Percentiles rank a stretch among this genome's conserved stretches.
Conservation (phyloP, 2,329 filamentous ascomycete genomes). For the Claviceps sp. region DNA sequence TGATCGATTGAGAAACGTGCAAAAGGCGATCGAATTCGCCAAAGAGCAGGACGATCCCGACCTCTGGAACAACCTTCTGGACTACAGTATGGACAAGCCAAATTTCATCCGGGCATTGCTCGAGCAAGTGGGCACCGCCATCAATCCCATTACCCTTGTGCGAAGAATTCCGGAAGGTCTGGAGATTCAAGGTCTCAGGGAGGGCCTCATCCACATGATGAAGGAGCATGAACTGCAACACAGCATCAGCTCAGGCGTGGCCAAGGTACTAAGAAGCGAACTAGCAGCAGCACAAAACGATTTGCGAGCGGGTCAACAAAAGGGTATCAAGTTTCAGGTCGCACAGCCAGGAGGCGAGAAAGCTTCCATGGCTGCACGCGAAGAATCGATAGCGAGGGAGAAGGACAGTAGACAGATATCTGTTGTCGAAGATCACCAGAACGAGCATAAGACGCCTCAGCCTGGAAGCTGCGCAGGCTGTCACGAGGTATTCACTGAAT, state of each 20-base stretch:
- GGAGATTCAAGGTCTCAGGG: conserved; percentile 79
- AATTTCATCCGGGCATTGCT: conserved; percentile 84
- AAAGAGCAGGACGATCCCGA: conserved; percentile 88
- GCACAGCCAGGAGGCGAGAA: conserved; percentile 30
- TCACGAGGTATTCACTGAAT: conserved; percentile 40
- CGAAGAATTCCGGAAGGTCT: conserved; percentile 83
- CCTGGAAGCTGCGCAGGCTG: conserved; percentile 49
- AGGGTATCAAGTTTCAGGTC: conserved; percentile 82
- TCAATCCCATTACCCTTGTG: conserved; percentile 84
- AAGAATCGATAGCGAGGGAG: conserved; percentile 10
- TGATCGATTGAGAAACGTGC: conserved; percentile 80
- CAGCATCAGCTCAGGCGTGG: conserved; percentile 82
- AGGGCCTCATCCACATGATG: conserved; percentile 81
- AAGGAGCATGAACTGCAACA: conserved; percentile 93
- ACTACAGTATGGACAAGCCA: conserved; percentile 96
- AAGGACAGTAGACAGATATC: conserved; percentile 3
- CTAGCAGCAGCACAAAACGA: conserved; percentile 73
- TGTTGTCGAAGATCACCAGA: conserved; percentile 1
- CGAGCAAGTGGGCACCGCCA: conserved; percentile 85
- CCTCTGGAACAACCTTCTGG: conserved; percentile 85
- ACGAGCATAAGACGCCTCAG: conserved; percentile 21
- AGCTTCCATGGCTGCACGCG: conserved; percentile 15
- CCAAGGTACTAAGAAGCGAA: conserved; percentile 74
- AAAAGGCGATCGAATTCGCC: conserved; percentile 84
- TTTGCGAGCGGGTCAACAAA: conserved; percentile 64